A percentile compares a stretch with the other conserved stretches of the same genome.
Evolutionary conservation across 2,329 filamentous ascomycete genomes (phyloP).

Genomic region (Alternaria sp.): DNA sequence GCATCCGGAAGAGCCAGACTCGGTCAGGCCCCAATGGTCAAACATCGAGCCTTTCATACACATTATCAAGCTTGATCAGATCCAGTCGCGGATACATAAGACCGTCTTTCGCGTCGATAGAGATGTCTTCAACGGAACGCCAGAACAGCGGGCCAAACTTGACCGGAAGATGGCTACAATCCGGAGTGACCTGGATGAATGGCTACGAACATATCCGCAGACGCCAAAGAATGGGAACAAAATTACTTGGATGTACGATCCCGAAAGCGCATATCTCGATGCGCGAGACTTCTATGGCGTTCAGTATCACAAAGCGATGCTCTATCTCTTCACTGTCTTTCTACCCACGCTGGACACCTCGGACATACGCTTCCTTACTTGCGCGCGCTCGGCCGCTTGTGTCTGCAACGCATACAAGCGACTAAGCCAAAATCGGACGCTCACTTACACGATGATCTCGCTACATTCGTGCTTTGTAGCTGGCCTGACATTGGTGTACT

Average conservation of each 20-base stretch:
- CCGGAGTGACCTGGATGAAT: conserved; percentile 25
- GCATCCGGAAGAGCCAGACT: conserved; percentile 18
- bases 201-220: conserved; percentile 24
- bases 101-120: conserved; percentile 34
- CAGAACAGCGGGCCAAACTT: conserved; percentile 20
- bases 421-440: conserved; percentile 30
- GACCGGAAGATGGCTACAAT: conserved; percentile 29
- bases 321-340: conserved; percentile 32
- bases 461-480: conserved; percentile 37
- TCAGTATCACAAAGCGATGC: conserved; percentile 37
- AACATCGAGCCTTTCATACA: conserved; percentile 37
- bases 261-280: conserved; percentile 28
- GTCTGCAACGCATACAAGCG: conserved; percentile 34
- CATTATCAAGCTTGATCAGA: conserved; percentile 32
- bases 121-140: conserved; percentile 16
- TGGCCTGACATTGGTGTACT: conserved; percentile 33
- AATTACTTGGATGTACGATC: conserved; percentile 37
- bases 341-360: conserved; percentile 24
- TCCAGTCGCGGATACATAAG: conserved; percentile 35
- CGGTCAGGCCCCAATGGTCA: conserved; percentile 20
- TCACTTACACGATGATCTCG: conserved; percentile 36
- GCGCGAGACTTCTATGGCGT: conserved; percentile 34
- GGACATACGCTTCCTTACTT: conserved; percentile 29
- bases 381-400: conserved; percentile 30
- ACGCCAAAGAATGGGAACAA: conserved; percentile 26